phyloP scores from a whole-genome alignment of 2,329 filamentous ascomycete species.

The Verticillium dahliae region DNA sequence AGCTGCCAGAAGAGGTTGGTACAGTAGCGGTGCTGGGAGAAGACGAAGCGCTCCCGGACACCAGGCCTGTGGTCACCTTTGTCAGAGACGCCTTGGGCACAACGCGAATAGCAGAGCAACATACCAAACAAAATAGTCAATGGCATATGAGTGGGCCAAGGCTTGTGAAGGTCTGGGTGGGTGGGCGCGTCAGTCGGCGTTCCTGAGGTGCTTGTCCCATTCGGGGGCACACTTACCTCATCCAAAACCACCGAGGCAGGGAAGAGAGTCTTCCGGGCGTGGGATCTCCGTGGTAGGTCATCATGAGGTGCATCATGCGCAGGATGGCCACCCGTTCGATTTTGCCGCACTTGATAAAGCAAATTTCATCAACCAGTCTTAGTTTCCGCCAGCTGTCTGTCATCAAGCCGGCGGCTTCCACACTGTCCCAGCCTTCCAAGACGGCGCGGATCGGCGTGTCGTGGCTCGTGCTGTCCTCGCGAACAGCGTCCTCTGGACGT shows the following conservation, averaged over 20 bases:
- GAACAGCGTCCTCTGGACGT: conserved; percentile 2
- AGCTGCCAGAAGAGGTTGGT: conserved; percentile 21
- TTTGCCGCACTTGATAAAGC: conserved; percentile 11
- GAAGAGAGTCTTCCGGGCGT: conserved; percentile 10
- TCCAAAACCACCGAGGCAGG: conserved; percentile 19
- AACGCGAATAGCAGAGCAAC: not conserved
- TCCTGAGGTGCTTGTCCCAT: not conserved
- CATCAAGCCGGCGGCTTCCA: conserved; percentile 17
- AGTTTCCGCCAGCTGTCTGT: conserved; percentile 19
- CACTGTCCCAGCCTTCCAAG: conserved; percentile 20
- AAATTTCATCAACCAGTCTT: conserved; percentile 16
- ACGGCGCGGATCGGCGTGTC: conserved; percentile 18
- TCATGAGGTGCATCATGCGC: conserved; percentile 16
- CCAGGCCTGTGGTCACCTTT: conserved; percentile 15
- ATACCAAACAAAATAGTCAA: conserved; percentile 24
- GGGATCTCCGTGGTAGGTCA: conserved; percentile 19
- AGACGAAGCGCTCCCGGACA: conserved; percentile 19
- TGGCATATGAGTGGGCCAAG: conserved; percentile 19
- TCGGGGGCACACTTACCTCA: conserved; percentile 13
- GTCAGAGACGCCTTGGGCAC: not conserved
- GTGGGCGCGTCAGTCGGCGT: conserved; percentile 1
- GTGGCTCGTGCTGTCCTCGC: conserved; percentile 16
- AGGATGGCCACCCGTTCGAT: conserved; percentile 17
- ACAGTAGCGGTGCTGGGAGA: conserved; percentile 21
- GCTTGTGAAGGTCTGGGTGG: conserved; percentile 18